Conservation (phyloP, 139 green algal genomes). For the Penium margaritaceum region DNA sequence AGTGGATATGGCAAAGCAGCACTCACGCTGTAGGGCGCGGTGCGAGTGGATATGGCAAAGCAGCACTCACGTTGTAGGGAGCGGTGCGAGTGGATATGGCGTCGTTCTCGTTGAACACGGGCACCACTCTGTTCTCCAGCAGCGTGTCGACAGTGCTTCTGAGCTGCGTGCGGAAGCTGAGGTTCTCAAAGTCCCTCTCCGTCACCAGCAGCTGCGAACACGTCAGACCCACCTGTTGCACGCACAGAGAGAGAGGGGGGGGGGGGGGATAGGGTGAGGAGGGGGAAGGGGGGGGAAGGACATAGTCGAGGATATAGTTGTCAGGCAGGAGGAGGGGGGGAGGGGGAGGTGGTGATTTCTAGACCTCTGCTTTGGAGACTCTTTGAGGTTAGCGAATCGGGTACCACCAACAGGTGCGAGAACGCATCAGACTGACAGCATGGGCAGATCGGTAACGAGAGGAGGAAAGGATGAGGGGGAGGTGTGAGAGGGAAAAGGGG, state of each 20-base stretch:
- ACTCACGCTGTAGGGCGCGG: too few relatives aligned
- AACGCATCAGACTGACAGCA: neutral
- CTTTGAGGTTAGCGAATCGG: neutral
- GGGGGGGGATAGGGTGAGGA: neutral
- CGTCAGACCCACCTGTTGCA: slow-evolving; percentile 29
- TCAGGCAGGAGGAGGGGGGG: neutral
- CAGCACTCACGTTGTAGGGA: slow-evolving; percentile 36
- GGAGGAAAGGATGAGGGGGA: too few relatives aligned
- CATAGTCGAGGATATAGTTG: neutral
- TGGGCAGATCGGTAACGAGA: too few relatives aligned
- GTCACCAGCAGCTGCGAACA: slow-evolving; percentile 56
- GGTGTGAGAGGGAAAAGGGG: too few relatives aligned
- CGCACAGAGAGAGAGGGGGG: neutral
- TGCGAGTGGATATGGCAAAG: too few relatives aligned
- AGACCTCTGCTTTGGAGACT: too few relatives aligned
- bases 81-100: slow-evolving; percentile 47
- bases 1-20: too few relatives aligned
- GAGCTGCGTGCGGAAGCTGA: slow-evolving; percentile 44
- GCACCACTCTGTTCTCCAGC: slow-evolving; percentile 54
- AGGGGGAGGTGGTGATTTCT: neutral
- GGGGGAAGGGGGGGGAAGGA: too few relatives aligned
- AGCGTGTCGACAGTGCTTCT: slow-evolving; percentile 36
- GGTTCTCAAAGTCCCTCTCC: slow-evolving; percentile 51
- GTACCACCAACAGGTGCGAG: neutral
- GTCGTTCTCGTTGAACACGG: slow-evolving; percentile 68